A percentile compares a stretch with the other conserved stretches of the same genome.
Conservation (phyloP, 1,284 basidiomycete species). For the Sphaerobolus stellatus region DNA sequence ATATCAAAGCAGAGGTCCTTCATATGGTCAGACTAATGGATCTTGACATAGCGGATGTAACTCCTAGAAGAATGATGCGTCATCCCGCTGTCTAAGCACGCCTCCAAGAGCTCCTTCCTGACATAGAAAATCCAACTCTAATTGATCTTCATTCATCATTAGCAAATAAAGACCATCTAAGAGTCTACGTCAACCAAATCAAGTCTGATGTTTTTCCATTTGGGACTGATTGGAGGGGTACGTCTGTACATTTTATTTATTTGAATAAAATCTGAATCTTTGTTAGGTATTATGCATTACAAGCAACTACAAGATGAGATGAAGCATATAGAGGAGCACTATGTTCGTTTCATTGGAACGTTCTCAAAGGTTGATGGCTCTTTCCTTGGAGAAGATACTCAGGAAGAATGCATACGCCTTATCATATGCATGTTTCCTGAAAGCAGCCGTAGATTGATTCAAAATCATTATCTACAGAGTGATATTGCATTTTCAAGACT, state of each 20-base stretch:
- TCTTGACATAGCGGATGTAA: neutral
- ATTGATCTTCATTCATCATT: neutral
- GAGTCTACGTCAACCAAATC: neutral
- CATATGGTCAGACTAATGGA: neutral
- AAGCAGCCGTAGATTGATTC: neutral
- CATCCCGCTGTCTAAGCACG: neutral
- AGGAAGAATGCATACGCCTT: neutral
- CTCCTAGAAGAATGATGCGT: neutral
- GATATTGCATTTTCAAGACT: neutral
- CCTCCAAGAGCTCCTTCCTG: neutral
- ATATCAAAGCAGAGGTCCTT: neutral
- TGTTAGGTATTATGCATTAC: neutral
- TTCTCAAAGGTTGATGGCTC: neutral
- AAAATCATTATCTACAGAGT: neutral
- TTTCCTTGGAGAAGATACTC: neutral
- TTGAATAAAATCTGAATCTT: neutral
- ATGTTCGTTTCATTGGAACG: neutral
- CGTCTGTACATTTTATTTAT: neutral
- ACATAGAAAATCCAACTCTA: neutral
- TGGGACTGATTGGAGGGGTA: neutral
- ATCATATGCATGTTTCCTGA: neutral
- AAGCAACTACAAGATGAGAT: neutral
- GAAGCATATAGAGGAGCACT: neutral
- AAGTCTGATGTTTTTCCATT: neutral
- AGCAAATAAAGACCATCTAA: neutral